These are phyloP conservation scores for Kodamaea suecica DNA, from an alignment of 1,139 yeast genomes.

Conservation along the genomic window DNA sequence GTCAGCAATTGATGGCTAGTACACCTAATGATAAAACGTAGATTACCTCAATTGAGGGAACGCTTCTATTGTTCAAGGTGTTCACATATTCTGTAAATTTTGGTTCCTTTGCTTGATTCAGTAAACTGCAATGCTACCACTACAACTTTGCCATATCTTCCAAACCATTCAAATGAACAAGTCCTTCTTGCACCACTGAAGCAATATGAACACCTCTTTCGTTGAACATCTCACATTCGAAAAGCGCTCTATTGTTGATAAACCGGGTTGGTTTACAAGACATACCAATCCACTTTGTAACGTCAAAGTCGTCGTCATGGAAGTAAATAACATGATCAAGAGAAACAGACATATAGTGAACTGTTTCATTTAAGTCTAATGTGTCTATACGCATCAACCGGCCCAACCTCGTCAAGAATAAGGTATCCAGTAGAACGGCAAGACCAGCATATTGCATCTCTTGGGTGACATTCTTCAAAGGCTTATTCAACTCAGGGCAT, in stretches of 20 bases:
- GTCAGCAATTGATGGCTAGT: no score
- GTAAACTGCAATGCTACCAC: no score
- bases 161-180: conserved; percentile 30
- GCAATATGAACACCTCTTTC: conserved; percentile 56
- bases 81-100: no score
- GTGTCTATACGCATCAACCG: conserved; percentile 25
- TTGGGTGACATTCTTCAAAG: conserved; percentile 10
- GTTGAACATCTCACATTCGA: conserved; percentile 59
- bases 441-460: conserved; percentile 56
- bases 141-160: conserved; percentile 18
- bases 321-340: conserved; percentile 69
- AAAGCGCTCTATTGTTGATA: conserved; percentile 52
- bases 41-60: no score
- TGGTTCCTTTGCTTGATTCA: no score
- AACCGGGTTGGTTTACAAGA: conserved; percentile 51
- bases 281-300: conserved; percentile 53
- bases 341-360: conserved; percentile 48
- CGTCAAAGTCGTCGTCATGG: conserved; percentile 54
- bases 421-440: conserved; percentile 61
- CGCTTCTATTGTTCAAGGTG: no score
- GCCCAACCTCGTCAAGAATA: conserved; percentile 46
- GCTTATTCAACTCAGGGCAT: conserved; percentile 18
- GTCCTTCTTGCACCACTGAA: conserved; percentile 66
- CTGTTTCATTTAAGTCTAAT: conserved; percentile 24
- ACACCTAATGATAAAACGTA: no score